Base-by-base conservation (phyloP, 371 early-diverging fungal species). In the Mortierella sp. region DNA sequence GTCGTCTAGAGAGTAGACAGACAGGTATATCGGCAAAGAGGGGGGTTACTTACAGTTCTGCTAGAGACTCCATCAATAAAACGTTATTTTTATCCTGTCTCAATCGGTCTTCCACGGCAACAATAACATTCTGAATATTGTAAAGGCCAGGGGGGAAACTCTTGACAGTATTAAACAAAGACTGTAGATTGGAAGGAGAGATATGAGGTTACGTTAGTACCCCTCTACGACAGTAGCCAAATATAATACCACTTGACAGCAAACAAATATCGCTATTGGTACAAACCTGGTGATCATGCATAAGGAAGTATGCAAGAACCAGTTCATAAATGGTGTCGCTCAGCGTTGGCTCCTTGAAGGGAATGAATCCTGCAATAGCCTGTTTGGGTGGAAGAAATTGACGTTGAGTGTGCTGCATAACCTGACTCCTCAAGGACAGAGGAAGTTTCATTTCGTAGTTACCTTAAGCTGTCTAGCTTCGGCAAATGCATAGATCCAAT, bases 281-380 rank as follows among this genome's bases (percentile, higher is more conserved):
- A n/a, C 69, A 51, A 75, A 88, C 93, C 82, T 83, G 72, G 50
- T 86, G 87, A 76, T 94, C 93, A 48, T 85, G 82, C 56, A 87
- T 85, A 61, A 91, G 72, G 57, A 89, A 90, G 70, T 89, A 85
- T 2, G 88, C 90, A 46, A 98, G 80, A 0, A 96, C 91, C 80
- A 97, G 88, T 76, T 97, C 97, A 73, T 98, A 98, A 1, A 95
- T 86, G 1, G 93, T 89, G 60, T 85, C 87, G 26, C 91, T 87
- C 29, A 98, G 85, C 57, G 86, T 89, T n/a, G 93, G 92, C 7
- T 90, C 84, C n/a, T 85, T 84, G 44, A 87, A 85, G 19, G 99
- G 99, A 43, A 98, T 90, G 75, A 84, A 87, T 14, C 90, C 90
- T 1, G 91, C 84, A 53, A 97, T 90, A 5, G 85, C 89, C 83